Evolutionary conservation across 2,329 filamentous ascomycete genomes (phyloP).

Genomic region (Verticillium isaacii): DNA sequence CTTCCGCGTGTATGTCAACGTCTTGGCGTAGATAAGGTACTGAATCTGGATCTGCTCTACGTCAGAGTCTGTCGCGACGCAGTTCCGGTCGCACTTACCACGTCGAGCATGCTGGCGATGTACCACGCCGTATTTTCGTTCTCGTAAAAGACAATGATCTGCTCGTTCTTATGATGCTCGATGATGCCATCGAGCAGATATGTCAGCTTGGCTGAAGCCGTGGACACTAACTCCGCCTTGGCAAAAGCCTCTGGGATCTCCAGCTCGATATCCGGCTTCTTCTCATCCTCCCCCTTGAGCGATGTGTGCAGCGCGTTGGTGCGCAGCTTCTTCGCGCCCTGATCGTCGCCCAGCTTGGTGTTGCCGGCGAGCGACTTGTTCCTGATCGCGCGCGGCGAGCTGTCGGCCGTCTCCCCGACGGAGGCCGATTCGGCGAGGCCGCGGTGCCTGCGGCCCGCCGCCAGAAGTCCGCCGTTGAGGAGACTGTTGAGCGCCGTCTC

Average conservation of each 20-base stretch:
- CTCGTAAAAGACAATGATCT: slow-evolving; percentile 91
- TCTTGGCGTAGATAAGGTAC: slow-evolving; percentile 64
- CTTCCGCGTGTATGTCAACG: slow-evolving; percentile 55
- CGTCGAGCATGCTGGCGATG: slow-evolving; percentile 75
- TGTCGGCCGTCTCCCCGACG: background rate
- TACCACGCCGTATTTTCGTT: slow-evolving; percentile 84
- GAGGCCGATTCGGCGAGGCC: slow-evolving; percentile 21
- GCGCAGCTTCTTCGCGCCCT: slow-evolving; percentile 24
- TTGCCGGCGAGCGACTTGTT: slow-evolving; percentile 32
- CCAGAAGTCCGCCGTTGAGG: slow-evolving; percentile 39
- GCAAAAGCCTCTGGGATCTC: slow-evolving; percentile 47
- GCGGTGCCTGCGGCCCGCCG: slow-evolving; percentile 21
- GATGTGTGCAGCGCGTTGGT: slow-evolving; percentile 20
- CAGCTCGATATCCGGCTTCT: slow-evolving; percentile 14
- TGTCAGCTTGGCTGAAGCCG: slow-evolving; percentile 79
- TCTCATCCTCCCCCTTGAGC: slow-evolving; percentile 12
- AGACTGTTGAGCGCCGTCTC: slow-evolving; percentile 40
- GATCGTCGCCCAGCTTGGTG: slow-evolving; percentile 35
- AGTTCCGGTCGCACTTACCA: slow-evolving; percentile 35
- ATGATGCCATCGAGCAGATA: slow-evolving; percentile 75
- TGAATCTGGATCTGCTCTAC: slow-evolving; percentile 45
- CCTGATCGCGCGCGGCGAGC: background rate
- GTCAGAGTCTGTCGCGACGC: background rate
- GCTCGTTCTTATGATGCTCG: slow-evolving; percentile 65
- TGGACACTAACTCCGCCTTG: slow-evolving; percentile 64